Percentiles rank a stretch among this genome's conserved stretches.
Evolutionary conservation across 1,139 yeast genomes (phyloP).

Genomic region (Yamadazyma sp.): DNA sequence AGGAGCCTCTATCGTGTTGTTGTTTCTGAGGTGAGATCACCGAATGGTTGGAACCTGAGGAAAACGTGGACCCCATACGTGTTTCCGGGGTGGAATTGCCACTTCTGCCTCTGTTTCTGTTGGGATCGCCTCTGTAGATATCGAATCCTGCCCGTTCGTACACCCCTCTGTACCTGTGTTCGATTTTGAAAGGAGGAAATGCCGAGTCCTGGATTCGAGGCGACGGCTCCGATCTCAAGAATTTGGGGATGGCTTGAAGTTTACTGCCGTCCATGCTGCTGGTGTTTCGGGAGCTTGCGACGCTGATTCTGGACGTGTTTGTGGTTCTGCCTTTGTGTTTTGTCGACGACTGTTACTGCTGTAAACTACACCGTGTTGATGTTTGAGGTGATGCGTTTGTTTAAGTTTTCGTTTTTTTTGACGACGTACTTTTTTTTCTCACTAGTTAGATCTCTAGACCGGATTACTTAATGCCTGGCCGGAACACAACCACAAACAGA

Average conservation of each 20-base stretch:
- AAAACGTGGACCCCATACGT: slow-evolving; percentile 3
- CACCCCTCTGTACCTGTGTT: slow-evolving; percentile 57
- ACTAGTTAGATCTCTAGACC: no score
- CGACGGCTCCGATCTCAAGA: slow-evolving; percentile 30
- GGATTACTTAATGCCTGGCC: no score
- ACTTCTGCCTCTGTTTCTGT: slow-evolving; percentile 1
- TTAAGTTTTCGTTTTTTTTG: neutral
- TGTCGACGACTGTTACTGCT: neutral
- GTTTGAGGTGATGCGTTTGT: neutral
- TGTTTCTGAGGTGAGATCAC: slow-evolving; percentile 2
- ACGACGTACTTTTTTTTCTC: neutral
- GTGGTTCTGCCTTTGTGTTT: neutral
- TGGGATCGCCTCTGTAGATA: slow-evolving; percentile 29
- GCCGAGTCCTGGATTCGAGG: slow-evolving; percentile 42
- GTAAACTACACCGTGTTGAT: neutral
- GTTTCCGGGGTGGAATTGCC: slow-evolving; percentile 9
- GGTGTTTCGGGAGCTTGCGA: no score
- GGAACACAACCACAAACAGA: no score
- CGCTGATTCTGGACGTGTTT: neutral
- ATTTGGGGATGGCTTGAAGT: slow-evolving; percentile 11
- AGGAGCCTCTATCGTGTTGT: neutral
- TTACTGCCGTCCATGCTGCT: slow-evolving; percentile 1
- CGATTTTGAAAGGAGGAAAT: slow-evolving; percentile 61
- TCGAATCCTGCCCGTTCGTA: slow-evolving; percentile 70
- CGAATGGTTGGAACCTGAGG: slow-evolving; percentile 3